Base-by-base conservation (phyloP, 2,329 filamentous ascomycete genomes). In the Ilyonectria robusta region DNA sequence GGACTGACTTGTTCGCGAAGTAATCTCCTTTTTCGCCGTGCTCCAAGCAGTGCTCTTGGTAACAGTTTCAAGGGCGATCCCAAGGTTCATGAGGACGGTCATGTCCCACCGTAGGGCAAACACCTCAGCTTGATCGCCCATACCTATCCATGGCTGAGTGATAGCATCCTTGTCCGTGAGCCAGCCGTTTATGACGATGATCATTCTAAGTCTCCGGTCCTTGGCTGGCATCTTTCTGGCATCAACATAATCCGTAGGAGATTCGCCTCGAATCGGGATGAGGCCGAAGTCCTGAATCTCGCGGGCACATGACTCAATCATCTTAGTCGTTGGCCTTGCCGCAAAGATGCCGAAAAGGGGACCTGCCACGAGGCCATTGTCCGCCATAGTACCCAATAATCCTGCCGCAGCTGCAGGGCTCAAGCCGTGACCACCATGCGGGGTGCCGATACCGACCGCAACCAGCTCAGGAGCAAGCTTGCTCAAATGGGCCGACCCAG, bases 291-390 rank as follows among this genome's bases (percentile, higher is more conserved):
- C 95, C 74, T 94, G 90, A 17, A 98, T 91, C 70, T 97, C 94
- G 72, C 90, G 91, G 11, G 92, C 88, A 78, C 97, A 97, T n/a
- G 91, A 86, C 70, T 97, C 94, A 86, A 98, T 93, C 86, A 95
- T 94, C 78, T 94, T 92, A 59, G 91, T 90, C 0, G 93, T 93
- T 86, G 97, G 95, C 40, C 91, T 89, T 1, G 92, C 91, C 48
- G 93, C 93, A 77, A 97, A 97, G n/a, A 96, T 93, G 9, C 96
- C 96, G 76, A 98, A 98, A 44, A 98, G 83, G 42, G 92, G 90
- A 17, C 95, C 95, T 33, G 97, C 92, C 47, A 94, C 84, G 17
- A 96, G 88, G 6, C 91, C 89, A 68, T 92, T 96, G 42, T 95
- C 91, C 2, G 94, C 92, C 76, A 98, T 86, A 19, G 91, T 87